Conservation (phyloP, 2,329 filamentous ascomycete species). For the Claviceps spartinae region DNA sequence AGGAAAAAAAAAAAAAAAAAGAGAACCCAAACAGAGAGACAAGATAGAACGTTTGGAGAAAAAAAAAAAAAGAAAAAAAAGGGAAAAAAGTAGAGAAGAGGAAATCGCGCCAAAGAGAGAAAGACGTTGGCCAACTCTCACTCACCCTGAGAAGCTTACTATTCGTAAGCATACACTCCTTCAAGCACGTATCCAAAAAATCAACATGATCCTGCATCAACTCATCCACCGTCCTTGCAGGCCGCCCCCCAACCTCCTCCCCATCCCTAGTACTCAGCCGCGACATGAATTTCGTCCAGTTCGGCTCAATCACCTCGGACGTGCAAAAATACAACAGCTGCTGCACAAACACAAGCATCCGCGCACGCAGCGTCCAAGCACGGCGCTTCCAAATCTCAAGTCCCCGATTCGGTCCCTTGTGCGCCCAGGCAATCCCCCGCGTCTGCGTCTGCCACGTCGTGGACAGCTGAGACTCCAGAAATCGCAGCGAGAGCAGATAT, state of each 20-base stretch:
- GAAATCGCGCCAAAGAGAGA: not conserved
- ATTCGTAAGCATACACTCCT: slow-evolving; percentile 98
- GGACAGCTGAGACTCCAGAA: slow-evolving; percentile 77
- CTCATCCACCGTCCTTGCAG: slow-evolving; percentile 71
- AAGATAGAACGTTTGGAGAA: no score
- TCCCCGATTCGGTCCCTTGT: slow-evolving; percentile 56
- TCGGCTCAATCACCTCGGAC: slow-evolving; percentile 91
- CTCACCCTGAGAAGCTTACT: slow-evolving; percentile 79
- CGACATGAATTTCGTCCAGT: slow-evolving; percentile 92
- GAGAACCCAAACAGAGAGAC: not conserved
- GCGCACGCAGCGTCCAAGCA: slow-evolving; percentile 78
- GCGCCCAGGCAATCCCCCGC: slow-evolving; percentile 67
- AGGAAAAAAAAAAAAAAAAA: not conserved
- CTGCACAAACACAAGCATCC: slow-evolving; percentile 96
- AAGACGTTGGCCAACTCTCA: slow-evolving; percentile 3
- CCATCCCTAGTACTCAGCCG: slow-evolving; percentile 52
- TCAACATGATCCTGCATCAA: slow-evolving; percentile 99
- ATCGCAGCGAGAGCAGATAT: slow-evolving; percentile 77
- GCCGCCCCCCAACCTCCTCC: not conserved
- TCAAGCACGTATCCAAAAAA: slow-evolving; percentile 92
- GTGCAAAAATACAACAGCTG: slow-evolving; percentile 96
- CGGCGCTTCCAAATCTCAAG: slow-evolving; percentile 88
- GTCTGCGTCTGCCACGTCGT: slow-evolving; percentile 85
- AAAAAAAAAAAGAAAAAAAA: not conserved
- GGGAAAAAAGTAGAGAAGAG: not conserved